Conservation (phyloP, 805 yeast genomes). For the Ascoidea tarda region DNA sequence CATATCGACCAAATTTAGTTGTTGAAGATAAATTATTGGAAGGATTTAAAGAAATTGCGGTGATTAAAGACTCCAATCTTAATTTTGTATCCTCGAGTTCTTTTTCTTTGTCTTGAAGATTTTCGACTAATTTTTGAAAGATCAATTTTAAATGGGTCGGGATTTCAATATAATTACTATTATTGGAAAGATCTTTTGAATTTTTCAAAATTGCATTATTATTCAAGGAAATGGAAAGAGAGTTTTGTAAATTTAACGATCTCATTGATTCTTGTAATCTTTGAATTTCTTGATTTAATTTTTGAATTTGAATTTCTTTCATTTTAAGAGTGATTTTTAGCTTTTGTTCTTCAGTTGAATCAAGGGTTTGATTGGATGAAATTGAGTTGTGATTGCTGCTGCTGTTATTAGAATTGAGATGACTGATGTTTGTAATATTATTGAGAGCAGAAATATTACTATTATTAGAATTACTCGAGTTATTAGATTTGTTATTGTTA, state of each 20-base stretch:
- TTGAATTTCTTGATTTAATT: conserved; percentile 29
- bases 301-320: conserved; percentile 36
- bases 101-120: conserved; percentile 28
- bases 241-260: conserved; percentile 8
- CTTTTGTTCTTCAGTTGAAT: conserved; percentile 12
- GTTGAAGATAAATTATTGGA: conserved; percentile 18
- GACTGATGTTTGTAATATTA: not conserved
- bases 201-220: conserved; percentile 16
- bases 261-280: conserved; percentile 16
- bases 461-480: not conserved
- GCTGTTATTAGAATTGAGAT: not conserved
- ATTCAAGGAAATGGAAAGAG: conserved; percentile 22
- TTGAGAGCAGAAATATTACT: not conserved
- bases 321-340: conserved; percentile 36
- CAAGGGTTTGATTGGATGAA: not conserved
- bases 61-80: conserved; percentile 46
- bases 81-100: conserved; percentile 50
- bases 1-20: conserved; percentile 47
- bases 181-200: conserved; percentile 1
- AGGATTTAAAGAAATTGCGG: conserved; percentile 41
- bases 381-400: too few relatives aligned
- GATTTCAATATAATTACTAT: conserved; percentile 16
- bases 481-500: not conserved
- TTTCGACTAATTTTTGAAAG: conserved; percentile 31
- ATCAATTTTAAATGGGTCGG: conserved; percentile 32